phyloP scores from a whole-genome alignment of 768 basidiomycete genomes.

The Exsudoporus frostii region DNA sequence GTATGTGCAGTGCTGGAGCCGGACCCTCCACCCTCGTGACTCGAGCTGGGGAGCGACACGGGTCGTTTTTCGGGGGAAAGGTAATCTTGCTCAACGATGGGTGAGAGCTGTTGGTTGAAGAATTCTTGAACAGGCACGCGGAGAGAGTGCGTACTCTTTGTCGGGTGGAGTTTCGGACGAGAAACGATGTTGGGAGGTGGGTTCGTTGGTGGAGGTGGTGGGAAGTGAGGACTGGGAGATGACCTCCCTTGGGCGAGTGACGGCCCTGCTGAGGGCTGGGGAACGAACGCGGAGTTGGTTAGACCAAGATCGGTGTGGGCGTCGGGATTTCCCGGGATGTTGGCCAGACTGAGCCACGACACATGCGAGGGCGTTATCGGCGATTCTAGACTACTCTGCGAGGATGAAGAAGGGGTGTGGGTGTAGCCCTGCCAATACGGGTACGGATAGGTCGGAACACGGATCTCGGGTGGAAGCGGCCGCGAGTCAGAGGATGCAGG shows the following conservation, averaged over 20 bases:
- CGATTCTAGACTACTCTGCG: conserved; percentile 32
- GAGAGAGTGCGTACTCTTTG: conserved; percentile 42
- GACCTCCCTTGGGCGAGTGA: conserved; percentile 18
- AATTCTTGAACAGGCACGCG: conserved; percentile 36
- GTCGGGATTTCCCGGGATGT: conserved; percentile 5
- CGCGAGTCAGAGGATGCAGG: conserved; percentile 17
- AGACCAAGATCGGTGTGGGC: conserved; percentile 1
- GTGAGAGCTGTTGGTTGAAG: conserved; percentile 48
- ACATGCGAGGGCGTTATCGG: conserved; percentile 37
- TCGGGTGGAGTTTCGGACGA: conserved; percentile 32
- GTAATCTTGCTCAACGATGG: conserved; percentile 65
- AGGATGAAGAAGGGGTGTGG: conserved; percentile 30
- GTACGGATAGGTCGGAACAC: conserved; percentile 32
- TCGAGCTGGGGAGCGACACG: conserved; percentile 30
- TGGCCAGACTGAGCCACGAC: conserved; percentile 33
- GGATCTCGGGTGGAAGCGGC: conserved; percentile 32
- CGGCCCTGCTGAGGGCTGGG: conserved; percentile 2
- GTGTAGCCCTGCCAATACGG: conserved; percentile 34
- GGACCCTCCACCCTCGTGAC: conserved; percentile 25
- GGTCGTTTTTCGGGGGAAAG: conserved; percentile 47
- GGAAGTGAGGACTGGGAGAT: conserved; percentile 33
- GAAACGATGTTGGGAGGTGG: conserved; percentile 27
- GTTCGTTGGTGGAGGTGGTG: conserved; percentile 31
- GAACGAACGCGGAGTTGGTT: not conserved
- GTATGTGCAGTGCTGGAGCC: conserved; percentile 29